Percentiles rank a stretch among this genome's conserved stretches.
Evolutionary conservation across 2,329 filamentous ascomycete genomes (phyloP).

Genomic region (Trichoderma hamatum): DNA sequence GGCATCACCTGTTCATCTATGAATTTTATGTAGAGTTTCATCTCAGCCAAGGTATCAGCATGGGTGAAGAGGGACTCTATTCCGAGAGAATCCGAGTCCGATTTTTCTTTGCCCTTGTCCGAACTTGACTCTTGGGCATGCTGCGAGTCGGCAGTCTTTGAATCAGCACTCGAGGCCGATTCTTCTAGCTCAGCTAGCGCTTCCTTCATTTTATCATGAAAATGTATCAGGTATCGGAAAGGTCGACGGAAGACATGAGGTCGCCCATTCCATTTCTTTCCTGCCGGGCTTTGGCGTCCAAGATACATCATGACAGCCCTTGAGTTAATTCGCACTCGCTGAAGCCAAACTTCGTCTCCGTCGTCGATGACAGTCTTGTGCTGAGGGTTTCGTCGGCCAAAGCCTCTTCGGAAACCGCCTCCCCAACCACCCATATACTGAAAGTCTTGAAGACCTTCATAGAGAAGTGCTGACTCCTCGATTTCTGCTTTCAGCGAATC

Average conservation of each 20-base stretch:
- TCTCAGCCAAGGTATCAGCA: constrained; percentile 2
- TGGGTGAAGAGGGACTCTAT: constrained; percentile 18
- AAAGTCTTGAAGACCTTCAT: constrained; percentile 10
- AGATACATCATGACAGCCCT: constrained; percentile 22
- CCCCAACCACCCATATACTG: neutral
- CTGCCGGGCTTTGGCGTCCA: constrained; percentile 12
- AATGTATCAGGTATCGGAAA: constrained; percentile 23
- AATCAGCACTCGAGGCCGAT: neutral
- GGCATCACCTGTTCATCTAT: constrained; percentile 21
- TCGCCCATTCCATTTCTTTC: constrained; percentile 22
- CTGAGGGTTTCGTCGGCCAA: constrained; percentile 11
- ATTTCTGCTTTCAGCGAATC: constrained; percentile 20
- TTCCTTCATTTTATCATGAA: constrained; percentile 20
- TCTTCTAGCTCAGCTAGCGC: constrained; percentile 13
- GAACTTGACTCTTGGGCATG: neutral
- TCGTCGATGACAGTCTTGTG: constrained; percentile 15
- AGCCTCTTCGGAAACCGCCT: constrained; percentile 1
- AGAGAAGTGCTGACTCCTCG: constrained; percentile 12
- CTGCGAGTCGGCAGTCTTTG: neutral
- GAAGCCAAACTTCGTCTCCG: constrained; percentile 17
- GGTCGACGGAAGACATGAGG: constrained; percentile 18
- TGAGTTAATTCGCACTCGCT: constrained; percentile 22
- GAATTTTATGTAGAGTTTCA: constrained; percentile 21
- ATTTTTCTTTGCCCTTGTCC: neutral
- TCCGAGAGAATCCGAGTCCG: constrained; percentile 1